A percentile compares a stretch with the other conserved stretches of the same genome.
phyloP scores from a whole-genome alignment of 495 filamentous ascomycete species.

The Evernia prunastri region DNA sequence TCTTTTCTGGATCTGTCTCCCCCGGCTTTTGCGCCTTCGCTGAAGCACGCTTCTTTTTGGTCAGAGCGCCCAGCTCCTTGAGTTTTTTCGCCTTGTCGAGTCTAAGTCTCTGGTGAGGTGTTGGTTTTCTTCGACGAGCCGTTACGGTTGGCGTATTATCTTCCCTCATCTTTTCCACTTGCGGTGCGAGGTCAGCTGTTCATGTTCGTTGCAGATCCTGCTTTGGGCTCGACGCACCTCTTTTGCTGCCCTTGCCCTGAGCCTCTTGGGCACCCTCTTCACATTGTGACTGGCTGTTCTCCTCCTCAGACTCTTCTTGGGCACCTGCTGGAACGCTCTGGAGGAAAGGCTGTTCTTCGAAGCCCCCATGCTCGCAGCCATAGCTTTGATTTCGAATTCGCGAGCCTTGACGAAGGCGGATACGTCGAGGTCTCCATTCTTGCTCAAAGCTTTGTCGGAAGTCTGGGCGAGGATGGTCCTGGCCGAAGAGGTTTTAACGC shows the following conservation, averaged over 20 bases:
- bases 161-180: conserved; percentile 57
- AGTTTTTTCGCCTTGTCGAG: conserved; percentile 74
- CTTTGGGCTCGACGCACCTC: conserved; percentile 47
- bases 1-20: conserved; percentile 29
- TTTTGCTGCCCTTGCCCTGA: conserved; percentile 60
- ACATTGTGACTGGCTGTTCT: conserved; percentile 93
- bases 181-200: conserved; percentile 12
- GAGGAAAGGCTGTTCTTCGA: conserved; percentile 60
- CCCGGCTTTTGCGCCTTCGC: conserved; percentile 33
- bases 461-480: conserved; percentile 68
- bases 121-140: conserved; percentile 61
- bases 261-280: conserved; percentile 76
- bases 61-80: conserved; percentile 52
- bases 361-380: conserved; percentile 70
- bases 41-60: conserved; percentile 40
- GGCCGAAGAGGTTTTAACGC: conserved; percentile 60
- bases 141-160: conserved; percentile 88
- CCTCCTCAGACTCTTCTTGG: conserved; percentile 71
- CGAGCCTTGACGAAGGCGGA: conserved; percentile 74
- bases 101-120: conserved; percentile 65
- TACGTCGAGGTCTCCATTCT: conserved; percentile 72
- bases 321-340: conserved; percentile 85
- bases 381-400: conserved; percentile 79
- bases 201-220: neutral
- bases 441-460: conserved; percentile 59